phyloP scores from a whole-genome alignment of 2,329 filamentous ascomycete species.

The Periglandula ipomoeae region DNA sequence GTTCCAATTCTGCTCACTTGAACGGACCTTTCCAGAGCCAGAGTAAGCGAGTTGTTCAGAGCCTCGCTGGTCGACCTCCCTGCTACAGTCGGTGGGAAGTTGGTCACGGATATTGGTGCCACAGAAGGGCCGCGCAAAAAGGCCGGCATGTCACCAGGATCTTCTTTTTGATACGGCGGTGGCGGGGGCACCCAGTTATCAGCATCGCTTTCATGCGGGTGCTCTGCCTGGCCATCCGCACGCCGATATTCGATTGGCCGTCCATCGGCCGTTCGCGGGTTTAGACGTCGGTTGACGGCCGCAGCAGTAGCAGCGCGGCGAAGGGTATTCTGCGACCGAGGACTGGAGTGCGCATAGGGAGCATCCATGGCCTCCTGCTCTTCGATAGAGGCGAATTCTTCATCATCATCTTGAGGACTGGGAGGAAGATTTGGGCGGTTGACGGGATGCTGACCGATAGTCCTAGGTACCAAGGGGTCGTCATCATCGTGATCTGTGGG shows the following conservation, averaged over 20 bases:
- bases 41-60: neutral
- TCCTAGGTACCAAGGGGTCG: constrained; percentile 44
- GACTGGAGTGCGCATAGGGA: constrained; percentile 64
- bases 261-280: constrained; percentile 47
- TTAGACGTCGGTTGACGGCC: constrained; percentile 59
- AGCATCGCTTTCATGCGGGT: constrained; percentile 78
- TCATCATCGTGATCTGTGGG: constrained; percentile 28
- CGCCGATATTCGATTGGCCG: constrained; percentile 54
- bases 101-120: constrained; percentile 22
- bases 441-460: constrained; percentile 25
- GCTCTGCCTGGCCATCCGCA: constrained; percentile 59
- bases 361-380: constrained; percentile 56
- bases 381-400: constrained; percentile 40
- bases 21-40: neutral
- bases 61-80: neutral
- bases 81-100: constrained; percentile 16
- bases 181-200: constrained; percentile 85
- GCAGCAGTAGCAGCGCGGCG: constrained; percentile 69
- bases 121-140: constrained; percentile 44
- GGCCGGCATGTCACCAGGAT: constrained; percentile 45
- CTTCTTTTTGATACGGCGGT: constrained; percentile 65
- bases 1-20: constrained; percentile 3
- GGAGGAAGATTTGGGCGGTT: constrained; percentile 13
- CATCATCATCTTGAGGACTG: constrained; percentile 24
- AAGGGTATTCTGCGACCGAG: constrained; percentile 60